Conservation (phyloP, 2,329 filamentous ascomycete genomes). For the Pseudofabraea citricarpa region DNA sequence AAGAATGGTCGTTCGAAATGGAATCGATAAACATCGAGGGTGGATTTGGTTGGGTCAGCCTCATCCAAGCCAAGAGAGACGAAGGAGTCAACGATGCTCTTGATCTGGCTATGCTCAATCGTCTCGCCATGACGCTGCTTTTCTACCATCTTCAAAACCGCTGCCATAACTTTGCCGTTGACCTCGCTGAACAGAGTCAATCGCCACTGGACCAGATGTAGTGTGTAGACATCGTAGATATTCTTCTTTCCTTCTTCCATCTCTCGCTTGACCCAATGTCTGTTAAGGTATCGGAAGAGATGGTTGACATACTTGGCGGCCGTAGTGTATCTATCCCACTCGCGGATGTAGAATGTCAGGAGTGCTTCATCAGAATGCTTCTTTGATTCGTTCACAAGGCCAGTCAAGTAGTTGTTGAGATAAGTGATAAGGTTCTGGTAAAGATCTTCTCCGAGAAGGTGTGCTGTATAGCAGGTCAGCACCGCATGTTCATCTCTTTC, state of each 20-base stretch:
- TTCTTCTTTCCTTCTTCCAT: constrained; percentile 99
- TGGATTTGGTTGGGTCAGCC: constrained; percentile 87
- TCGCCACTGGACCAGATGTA: constrained; percentile 95
- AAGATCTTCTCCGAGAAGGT: constrained; percentile 90
- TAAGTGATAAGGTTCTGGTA: constrained; percentile 90
- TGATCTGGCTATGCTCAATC: constrained; percentile 95
- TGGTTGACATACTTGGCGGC: constrained; percentile 98
- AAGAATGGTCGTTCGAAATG: constrained; percentile 95
- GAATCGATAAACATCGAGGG: constrained; percentile 87
- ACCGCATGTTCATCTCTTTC: no score
- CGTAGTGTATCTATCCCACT: constrained; percentile 94
- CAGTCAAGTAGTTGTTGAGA: constrained; percentile 69
- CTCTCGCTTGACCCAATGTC: constrained; percentile 98
- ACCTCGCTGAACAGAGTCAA: constrained; percentile 83
- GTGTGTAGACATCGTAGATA: constrained; percentile 95
- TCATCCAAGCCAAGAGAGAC: constrained; percentile 93
- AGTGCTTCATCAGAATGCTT: constrained; percentile 85
- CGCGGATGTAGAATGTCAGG: constrained; percentile 87
- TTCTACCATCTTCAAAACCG: constrained; percentile 90
- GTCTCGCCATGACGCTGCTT: constrained; percentile 97
- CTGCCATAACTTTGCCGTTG: constrained; percentile 85
- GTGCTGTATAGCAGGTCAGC: constrained; percentile 51
- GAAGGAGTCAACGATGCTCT: constrained; percentile 94
- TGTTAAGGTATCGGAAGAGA: constrained; percentile 90
- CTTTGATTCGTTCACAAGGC: constrained; percentile 66